Evolutionary conservation across 441 rosid genomes (phyloP).

Genomic region (Dalechampia spathulata): DNA sequence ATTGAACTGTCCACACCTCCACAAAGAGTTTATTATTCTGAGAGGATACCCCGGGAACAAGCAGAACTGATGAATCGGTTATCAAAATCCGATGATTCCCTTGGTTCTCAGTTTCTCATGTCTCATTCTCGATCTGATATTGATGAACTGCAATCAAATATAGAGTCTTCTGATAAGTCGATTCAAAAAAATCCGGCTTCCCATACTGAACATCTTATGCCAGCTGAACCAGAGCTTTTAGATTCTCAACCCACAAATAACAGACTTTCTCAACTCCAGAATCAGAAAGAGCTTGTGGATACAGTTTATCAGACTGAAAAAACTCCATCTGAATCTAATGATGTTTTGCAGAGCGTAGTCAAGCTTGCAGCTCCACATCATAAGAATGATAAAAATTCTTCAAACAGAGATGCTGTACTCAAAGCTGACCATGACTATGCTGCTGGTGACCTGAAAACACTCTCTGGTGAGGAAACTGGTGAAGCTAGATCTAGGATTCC

Average conservation of each 20-base stretch:
- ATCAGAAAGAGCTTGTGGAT: constrained; percentile 35
- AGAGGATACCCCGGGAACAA: constrained; percentile 67
- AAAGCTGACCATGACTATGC: constrained; percentile 17
- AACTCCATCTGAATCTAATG: constrained; percentile 30
- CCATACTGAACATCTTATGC: constrained; percentile 19
- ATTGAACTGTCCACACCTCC: constrained; percentile 38
- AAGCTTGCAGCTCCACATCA: constrained; percentile 27
- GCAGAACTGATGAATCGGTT: constrained; percentile 54
- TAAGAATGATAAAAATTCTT: constrained; percentile 22
- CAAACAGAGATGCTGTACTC: constrained; percentile 25
- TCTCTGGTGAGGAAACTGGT: constrained; percentile 12
- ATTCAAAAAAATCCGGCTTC: constrained; percentile 20
- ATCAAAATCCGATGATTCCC: constrained; percentile 76
- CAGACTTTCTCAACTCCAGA: constrained; percentile 30
- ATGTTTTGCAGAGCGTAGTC: constrained; percentile 25
- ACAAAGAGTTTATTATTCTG: constrained; percentile 63
- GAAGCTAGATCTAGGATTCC: constrained; percentile 31
- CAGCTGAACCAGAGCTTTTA: constrained; percentile 19
- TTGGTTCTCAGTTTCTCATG: constrained; percentile 66
- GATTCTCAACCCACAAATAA: constrained; percentile 30
- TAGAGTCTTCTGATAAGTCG: constrained; percentile 36
- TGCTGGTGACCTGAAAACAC: constrained; percentile 19
- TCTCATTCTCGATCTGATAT: constrained; percentile 43
- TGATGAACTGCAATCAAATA: constrained; percentile 33
- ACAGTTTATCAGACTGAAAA: constrained; percentile 28